A percentile compares a stretch with the other conserved stretches of the same genome.
Conservation (phyloP, 768 basidiomycete species). For the Mycena rebaudengoi region DNA sequence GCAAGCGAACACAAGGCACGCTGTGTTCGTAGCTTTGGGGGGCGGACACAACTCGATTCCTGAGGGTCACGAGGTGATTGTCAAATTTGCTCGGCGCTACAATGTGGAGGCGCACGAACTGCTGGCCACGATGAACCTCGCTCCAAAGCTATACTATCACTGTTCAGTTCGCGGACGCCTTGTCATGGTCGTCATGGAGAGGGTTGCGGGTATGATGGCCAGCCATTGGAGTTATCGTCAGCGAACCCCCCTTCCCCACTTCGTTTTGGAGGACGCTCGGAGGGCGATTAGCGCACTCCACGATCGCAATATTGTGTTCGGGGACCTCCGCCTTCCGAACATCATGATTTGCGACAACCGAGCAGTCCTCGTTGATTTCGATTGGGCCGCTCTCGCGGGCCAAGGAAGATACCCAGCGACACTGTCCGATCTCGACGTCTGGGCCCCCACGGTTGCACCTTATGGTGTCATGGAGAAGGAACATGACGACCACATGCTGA, state of each 20-base stretch:
- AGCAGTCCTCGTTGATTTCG: constrained; percentile 37
- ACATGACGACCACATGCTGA: constrained; percentile 18
- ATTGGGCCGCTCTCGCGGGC: constrained; percentile 35
- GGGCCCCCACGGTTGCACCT: constrained; percentile 22
- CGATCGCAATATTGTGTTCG: constrained; percentile 32
- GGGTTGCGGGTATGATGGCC: background rate
- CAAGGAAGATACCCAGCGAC: constrained; percentile 33
- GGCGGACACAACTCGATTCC: background rate
- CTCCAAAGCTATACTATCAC: background rate
- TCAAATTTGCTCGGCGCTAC: constrained; percentile 5
- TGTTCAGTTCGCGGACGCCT: background rate
- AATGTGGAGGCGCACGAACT: background rate
- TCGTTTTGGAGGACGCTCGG: background rate
- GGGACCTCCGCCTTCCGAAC: constrained; percentile 38
- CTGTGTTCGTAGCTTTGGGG: background rate
- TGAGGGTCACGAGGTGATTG: background rate
- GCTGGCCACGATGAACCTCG: background rate
- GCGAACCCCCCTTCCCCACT: constrained; percentile 12
- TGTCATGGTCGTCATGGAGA: background rate
- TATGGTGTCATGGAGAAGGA: constrained; percentile 31
- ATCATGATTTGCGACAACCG: constrained; percentile 26
- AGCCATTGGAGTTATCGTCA: background rate
- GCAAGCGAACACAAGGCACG: background rate
- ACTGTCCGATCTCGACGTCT: constrained; percentile 23
- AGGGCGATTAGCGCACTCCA: background rate